Conservation (phyloP, 148 eudicot species). For the Polygonum maritimum region DNA sequence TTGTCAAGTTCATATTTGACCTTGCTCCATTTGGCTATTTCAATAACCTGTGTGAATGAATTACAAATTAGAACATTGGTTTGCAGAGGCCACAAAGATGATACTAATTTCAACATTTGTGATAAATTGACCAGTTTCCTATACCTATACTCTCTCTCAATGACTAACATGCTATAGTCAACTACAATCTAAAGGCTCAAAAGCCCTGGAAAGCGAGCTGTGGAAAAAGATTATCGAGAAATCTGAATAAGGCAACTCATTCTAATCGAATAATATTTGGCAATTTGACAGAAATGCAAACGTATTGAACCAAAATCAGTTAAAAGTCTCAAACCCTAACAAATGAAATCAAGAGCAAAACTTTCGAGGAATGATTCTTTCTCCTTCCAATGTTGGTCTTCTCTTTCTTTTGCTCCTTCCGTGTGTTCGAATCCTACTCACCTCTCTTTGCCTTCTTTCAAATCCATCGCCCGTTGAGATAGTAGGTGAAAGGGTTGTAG, state of each 20-base stretch:
- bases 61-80: not conserved
- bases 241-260: not conserved
- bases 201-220: not conserved
- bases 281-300: too few relatives aligned
- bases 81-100: not conserved
- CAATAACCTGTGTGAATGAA: slow-evolving; percentile 50
- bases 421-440: too few relatives aligned
- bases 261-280: too few relatives aligned
- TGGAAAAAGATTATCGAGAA: not conserved
- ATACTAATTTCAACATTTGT: not conserved
- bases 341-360: too few relatives aligned
- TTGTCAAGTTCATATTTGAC: slow-evolving; percentile 83
- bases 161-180: not conserved
- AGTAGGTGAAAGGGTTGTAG: too few relatives aligned
- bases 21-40: slow-evolving; percentile 67
- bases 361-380: too few relatives aligned
- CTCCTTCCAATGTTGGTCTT: too few relatives aligned
- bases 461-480: too few relatives aligned
- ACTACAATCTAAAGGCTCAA: not conserved
- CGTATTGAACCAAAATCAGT: too few relatives aligned
- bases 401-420: too few relatives aligned
- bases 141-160: not conserved
- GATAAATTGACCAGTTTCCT: not conserved
- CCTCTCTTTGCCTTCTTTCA: too few relatives aligned
- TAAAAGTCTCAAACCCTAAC: too few relatives aligned